phyloP scores from a whole-genome alignment of 108 stramenopile genomes.

The Cyclotella choctawhatcheeana region DNA sequence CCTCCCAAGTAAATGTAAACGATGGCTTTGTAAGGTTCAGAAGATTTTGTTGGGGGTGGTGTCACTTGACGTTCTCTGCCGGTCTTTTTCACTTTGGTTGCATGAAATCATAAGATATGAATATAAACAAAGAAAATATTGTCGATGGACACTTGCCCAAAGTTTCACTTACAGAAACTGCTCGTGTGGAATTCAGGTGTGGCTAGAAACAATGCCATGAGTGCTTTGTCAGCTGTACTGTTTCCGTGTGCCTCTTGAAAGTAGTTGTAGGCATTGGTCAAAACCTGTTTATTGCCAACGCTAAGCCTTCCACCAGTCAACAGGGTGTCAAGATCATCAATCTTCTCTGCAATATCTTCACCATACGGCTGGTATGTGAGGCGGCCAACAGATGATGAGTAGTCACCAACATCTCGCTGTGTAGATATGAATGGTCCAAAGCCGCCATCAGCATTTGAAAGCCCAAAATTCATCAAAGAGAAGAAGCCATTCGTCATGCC shows the following conservation, averaged over 20 bases:
- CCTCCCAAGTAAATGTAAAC: constrained; percentile 47
- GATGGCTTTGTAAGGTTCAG: constrained; percentile 50
- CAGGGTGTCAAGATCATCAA: constrained; percentile 64
- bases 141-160: too few relatives aligned
- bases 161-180: constrained; percentile 27
- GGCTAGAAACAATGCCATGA: constrained; percentile 38
- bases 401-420: constrained; percentile 22
- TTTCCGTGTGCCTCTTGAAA: constrained; percentile 24
- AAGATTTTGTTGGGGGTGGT: constrained; percentile 35
- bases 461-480: constrained; percentile 44
- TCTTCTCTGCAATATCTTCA: constrained; percentile 19
- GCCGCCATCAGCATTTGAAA: constrained; percentile 31
- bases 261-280: constrained; percentile 33
- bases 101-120: neutral
- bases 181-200: constrained; percentile 62
- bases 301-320: constrained; percentile 67
- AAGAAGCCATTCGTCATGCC: constrained; percentile 48
- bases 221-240: constrained; percentile 31
- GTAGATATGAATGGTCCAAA: constrained; percentile 28
- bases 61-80: constrained; percentile 33
- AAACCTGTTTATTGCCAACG: constrained; percentile 25
- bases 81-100: constrained; percentile 26
- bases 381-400: constrained; percentile 38
- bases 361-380: constrained; percentile 18
- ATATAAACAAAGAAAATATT: too few relatives aligned